Evolutionary conservation across 1,139 yeast species (phyloP), one percentile per base, ranked within the genome.

Genomic region (Yamadazyma atlantica): DNA sequence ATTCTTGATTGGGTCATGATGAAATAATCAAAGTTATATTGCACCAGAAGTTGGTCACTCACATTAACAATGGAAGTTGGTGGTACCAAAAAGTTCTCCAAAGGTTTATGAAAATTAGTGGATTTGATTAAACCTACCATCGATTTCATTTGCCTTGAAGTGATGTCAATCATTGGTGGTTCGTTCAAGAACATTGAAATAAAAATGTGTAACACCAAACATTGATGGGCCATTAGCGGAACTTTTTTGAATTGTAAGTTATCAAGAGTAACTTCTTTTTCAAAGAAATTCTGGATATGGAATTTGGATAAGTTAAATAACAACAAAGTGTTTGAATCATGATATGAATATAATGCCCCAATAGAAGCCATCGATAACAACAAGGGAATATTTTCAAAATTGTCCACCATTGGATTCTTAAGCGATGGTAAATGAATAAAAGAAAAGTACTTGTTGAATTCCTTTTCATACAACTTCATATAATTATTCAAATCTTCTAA

Each of bases 141-240:
- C 0, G 92, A 84, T 46, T 80, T 79, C 48, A 88, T 74, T 55
- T 87, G 95, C 34, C 88, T 75, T 3, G 84, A 73, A 37, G 94
- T 86, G 33, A 83, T 74, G 43, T 83, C 86, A 14, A 83, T 78
- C 61, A 87, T 85, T 35, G 80, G 76, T 12, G 70, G 68, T 54
- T 87, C 95, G 55, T 85, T 85, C 54, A 85, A 80, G 58, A 89
- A 87, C 62, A 88, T 78, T 8, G 94, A 89, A 46, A 87, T 80
- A 51, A 87, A 83, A 34, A 88, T 85, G 45, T 88, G 85, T 39
- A 90, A 68, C 4, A 87, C 82, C 57, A 87, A 74, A 37, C 94
- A 80, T 58, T 90, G 97, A 36, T 88, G 85, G n/a, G 89, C 75
- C 88, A 92, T 85, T 36, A 88, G 59, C 2, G 96, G 96, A 1